These are phyloP conservation scores for Tetrapisispora pingtungensis DNA, from an alignment of 805 yeast genomes.

Conservation along the genomic window DNA sequence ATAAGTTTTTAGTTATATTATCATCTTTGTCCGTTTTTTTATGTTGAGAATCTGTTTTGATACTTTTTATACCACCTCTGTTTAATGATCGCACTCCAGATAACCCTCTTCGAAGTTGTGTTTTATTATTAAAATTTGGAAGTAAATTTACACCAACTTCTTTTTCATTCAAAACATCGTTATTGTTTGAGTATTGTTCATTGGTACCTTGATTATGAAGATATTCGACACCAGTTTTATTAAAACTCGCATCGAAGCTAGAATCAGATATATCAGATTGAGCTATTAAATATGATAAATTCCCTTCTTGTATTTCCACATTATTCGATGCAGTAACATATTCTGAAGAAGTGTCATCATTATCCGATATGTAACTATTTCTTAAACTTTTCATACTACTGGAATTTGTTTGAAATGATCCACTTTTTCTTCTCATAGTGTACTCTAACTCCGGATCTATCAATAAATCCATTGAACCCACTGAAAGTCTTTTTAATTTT, in stretches of 20 bases:
- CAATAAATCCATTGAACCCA: constrained; percentile 40
- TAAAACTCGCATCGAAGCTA: constrained; percentile 18
- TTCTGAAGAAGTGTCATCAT: neutral
- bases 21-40: neutral
- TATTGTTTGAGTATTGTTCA: too few relatives aligned
- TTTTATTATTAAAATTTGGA: neutral
- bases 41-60: neutral
- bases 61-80: constrained; percentile 10
- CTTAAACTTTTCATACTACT: neutral
- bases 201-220: constrained; percentile 9
- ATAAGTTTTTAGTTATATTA: constrained; percentile 37
- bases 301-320: neutral
- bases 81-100: constrained; percentile 19
- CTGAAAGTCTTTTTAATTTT: constrained; percentile 62
- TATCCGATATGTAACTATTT: neutral
- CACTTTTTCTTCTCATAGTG: neutral
- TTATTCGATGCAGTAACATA: neutral
- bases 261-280: neutral
- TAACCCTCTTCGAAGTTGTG: constrained; percentile 10
- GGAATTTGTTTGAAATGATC: neutral
- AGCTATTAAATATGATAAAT: neutral
- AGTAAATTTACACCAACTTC: neutral
- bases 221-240: constrained; percentile 23
- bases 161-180: neutral
- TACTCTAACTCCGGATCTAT: constrained; percentile 61